These are phyloP conservation scores for Globisporangium middletonii DNA, from an alignment of 352 stramenopile species.

Conservation along the genomic window DNA sequence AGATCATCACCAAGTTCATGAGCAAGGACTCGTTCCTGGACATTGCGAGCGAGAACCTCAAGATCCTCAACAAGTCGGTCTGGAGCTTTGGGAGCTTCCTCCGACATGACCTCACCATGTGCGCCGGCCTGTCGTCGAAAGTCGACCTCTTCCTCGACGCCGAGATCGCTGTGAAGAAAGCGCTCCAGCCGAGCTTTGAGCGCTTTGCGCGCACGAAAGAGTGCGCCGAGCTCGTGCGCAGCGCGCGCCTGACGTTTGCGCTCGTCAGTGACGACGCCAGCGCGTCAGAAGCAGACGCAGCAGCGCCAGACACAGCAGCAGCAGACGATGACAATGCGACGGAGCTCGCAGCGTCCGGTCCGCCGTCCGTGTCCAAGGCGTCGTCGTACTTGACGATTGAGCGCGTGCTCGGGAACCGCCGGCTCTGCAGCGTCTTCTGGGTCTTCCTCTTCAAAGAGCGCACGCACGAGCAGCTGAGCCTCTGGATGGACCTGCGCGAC, in stretches of 20 bases:
- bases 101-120: conserved; percentile 72
- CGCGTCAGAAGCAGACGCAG: background rate
- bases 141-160: conserved; percentile 75
- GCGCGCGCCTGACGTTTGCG: conserved; percentile 48
- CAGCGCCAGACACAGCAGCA: conserved; percentile 9
- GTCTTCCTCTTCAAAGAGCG: conserved; percentile 85
- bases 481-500: conserved; percentile 82
- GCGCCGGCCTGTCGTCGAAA: conserved; percentile 62
- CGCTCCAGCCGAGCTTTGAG: conserved; percentile 63
- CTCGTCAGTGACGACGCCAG: conserved; percentile 16
- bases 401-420: conserved; percentile 63
- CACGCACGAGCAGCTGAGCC: conserved; percentile 69
- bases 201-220: conserved; percentile 51
- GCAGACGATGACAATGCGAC: conserved; percentile 7
- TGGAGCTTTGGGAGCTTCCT: conserved; percentile 72
- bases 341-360: background rate
- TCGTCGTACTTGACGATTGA: conserved; percentile 66
- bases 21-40: conserved; percentile 74
- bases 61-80: conserved; percentile 78
- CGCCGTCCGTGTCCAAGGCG: conserved; percentile 16
- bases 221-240: conserved; percentile 50
- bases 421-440: conserved; percentile 84
- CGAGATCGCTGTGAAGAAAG: conserved; percentile 62
- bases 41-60: conserved; percentile 69
- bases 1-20: conserved; percentile 87